A percentile compares a stretch with the other conserved stretches of the same genome.
phyloP scores from a whole-genome alignment of 139 green algal species.

The Gonium pectorale region DNA sequence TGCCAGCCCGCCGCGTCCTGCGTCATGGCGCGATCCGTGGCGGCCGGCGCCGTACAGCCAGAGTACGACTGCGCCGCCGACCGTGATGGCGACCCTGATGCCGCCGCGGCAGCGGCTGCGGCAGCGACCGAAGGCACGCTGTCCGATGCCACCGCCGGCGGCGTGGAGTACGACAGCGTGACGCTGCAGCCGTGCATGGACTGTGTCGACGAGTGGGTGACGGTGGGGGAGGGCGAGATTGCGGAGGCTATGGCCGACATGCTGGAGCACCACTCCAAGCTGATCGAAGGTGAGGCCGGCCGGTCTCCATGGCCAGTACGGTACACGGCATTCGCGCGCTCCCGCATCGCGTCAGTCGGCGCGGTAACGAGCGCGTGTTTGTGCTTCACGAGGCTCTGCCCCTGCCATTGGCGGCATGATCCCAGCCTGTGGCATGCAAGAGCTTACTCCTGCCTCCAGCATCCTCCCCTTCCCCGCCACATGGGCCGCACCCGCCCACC shows the following conservation, averaged over 20 bases:
- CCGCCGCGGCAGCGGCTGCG: conserved; percentile 34
- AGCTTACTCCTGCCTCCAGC: no score
- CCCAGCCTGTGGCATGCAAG: no score
- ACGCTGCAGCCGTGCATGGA: conserved; percentile 65
- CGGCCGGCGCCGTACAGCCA: conserved; percentile 43
- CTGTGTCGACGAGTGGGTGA: conserved; percentile 73
- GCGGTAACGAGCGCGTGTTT: no score
- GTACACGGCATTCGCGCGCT: background rate
- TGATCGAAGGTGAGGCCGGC: conserved; percentile 63
- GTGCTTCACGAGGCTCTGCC: no score
- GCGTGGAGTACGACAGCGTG: conserved; percentile 63
- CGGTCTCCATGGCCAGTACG: background rate
- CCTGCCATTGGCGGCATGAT: no score
- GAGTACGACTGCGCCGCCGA: background rate
- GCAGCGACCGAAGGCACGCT: conserved; percentile 54
- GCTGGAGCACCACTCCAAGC: conserved; percentile 56
- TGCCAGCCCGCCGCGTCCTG: conserved; percentile 65
- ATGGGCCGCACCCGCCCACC: no score
- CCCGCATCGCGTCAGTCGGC: no score
- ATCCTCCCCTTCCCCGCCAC: no score
- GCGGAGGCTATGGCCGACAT: conserved; percentile 64
- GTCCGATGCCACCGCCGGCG: conserved; percentile 67
- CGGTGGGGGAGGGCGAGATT: conserved; percentile 69
- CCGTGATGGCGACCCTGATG: background rate
- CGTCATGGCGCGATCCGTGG: conserved; percentile 66